Conservation (phyloP, 2,329 filamentous ascomycete genomes). For the Teratosphaeria destructans region DNA sequence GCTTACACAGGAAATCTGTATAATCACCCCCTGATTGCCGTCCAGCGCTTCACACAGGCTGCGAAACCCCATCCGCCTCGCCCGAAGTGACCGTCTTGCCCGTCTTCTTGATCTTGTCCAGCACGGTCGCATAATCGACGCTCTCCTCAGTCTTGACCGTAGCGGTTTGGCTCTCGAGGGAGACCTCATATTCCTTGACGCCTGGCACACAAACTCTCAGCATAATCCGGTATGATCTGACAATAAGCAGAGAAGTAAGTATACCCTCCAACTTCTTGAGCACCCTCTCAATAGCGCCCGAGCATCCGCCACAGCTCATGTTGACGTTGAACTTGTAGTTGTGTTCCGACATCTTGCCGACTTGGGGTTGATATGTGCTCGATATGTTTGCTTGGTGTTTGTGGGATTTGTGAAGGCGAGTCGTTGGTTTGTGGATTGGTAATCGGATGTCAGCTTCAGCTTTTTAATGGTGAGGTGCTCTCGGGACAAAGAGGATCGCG, state of each 20-base stretch:
- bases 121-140: constrained; percentile 68
- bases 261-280: constrained; percentile 86
- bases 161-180: constrained; percentile 75
- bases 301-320: constrained; percentile 96
- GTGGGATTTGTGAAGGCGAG: background rate
- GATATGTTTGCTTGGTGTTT: no score
- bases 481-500: background rate
- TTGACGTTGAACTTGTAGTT: constrained; percentile 89
- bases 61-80: constrained; percentile 54
- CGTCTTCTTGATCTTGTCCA: constrained; percentile 86
- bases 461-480: background rate
- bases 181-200: constrained; percentile 77
- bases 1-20: no score
- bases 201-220: constrained; percentile 40
- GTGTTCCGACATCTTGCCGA: constrained; percentile 57
- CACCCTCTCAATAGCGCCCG: constrained; percentile 81
- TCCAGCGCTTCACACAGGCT: constrained; percentile 8
- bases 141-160: constrained; percentile 59
- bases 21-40: background rate
- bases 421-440: background rate
- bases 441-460: background rate
- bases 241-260: constrained; percentile 5
- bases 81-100: constrained; percentile 81
- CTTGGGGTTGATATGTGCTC: background rate
- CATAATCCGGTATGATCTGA: background rate